Percentiles rank a stretch among this genome's conserved stretches.
Evolutionary conservation across 352 stramenopile genomes (phyloP).

Genomic region (Pythium phragmitis): DNA sequence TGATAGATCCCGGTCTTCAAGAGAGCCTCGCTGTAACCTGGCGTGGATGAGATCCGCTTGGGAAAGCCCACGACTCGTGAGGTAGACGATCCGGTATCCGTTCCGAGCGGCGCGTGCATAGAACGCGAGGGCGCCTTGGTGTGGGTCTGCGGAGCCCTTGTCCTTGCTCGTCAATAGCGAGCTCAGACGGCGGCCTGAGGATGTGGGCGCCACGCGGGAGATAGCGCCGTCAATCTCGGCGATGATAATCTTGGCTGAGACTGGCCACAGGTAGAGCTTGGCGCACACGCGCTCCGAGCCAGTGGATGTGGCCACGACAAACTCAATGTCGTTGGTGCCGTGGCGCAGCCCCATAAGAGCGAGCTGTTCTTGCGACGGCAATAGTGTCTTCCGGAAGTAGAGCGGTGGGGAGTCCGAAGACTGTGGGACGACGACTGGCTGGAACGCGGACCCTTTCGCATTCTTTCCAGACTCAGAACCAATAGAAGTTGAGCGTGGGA

Average conservation of each 20-base stretch:
- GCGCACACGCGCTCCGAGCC: slow-evolving; percentile 44
- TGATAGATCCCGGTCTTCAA: slow-evolving; percentile 21
- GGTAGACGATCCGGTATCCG: slow-evolving; percentile 79
- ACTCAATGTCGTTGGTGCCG: slow-evolving; percentile 73
- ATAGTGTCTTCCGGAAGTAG: slow-evolving; percentile 63
- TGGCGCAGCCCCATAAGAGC: slow-evolving; percentile 52
- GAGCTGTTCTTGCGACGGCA: slow-evolving; percentile 60
- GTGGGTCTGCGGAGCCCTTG: slow-evolving; percentile 41
- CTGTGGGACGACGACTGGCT: slow-evolving; percentile 8
- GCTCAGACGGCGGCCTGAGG: slow-evolving; percentile 35
- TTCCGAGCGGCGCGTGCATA: slow-evolving; percentile 66
- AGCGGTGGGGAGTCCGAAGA: background rate
- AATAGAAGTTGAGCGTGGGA: slow-evolving; percentile 24
- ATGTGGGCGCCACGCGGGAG: slow-evolving; percentile 27
- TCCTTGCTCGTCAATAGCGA: slow-evolving; percentile 42
- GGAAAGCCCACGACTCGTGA: slow-evolving; percentile 63
- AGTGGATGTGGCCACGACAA: slow-evolving; percentile 38
- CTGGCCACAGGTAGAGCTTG: slow-evolving; percentile 72
- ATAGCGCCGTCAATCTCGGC: slow-evolving; percentile 83
- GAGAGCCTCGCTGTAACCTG: slow-evolving; percentile 29
- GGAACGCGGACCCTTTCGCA: slow-evolving; percentile 7
- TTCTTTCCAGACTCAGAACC: background rate
- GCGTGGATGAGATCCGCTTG: slow-evolving; percentile 55
- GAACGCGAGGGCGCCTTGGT: slow-evolving; percentile 73
- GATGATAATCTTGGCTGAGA: slow-evolving; percentile 75